These are phyloP conservation scores for Sideroxylon spinosum DNA, from an alignment of 179 eudicot species.

Conservation along the genomic window DNA sequence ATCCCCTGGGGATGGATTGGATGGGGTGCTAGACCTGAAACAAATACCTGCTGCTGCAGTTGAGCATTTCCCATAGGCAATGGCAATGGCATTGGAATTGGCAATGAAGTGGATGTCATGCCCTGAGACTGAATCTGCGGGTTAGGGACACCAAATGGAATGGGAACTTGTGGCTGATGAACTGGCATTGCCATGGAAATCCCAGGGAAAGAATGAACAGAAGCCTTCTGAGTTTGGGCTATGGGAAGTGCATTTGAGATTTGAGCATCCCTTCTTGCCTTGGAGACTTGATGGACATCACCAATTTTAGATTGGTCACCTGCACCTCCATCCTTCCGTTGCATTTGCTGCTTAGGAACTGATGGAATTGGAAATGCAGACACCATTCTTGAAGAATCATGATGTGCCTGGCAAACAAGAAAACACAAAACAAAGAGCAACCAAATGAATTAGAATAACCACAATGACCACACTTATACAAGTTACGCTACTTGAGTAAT, in stretches of 20 bases:
- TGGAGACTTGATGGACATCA: slow-evolving; percentile 35
- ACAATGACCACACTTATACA: background rate
- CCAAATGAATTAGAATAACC: slow-evolving; percentile 1
- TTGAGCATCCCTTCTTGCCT: slow-evolving; percentile 49
- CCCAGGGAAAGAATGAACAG: slow-evolving; percentile 49
- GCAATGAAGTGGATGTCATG: slow-evolving; percentile 43
- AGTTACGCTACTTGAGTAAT: background rate
- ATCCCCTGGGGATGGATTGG: slow-evolving; percentile 68
- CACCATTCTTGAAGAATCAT: slow-evolving; percentile 35
- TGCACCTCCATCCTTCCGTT: slow-evolving; percentile 39
- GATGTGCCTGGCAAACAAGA: slow-evolving; percentile 47
- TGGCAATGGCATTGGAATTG: slow-evolving; percentile 42
- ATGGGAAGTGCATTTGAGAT: slow-evolving; percentile 33
- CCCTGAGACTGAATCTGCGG: slow-evolving; percentile 69
- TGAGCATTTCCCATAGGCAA: slow-evolving; percentile 59
- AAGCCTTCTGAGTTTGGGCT: slow-evolving; percentile 53
- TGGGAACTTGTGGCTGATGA: slow-evolving; percentile 54
- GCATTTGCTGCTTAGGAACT: slow-evolving; percentile 47
- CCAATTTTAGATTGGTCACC: slow-evolving; percentile 33
- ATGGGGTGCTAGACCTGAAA: slow-evolving; percentile 57
- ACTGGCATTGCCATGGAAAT: slow-evolving; percentile 54
- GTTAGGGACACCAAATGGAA: slow-evolving; percentile 63
- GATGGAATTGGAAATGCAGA: slow-evolving; percentile 46
- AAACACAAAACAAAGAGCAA: slow-evolving; percentile 11
- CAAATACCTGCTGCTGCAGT: slow-evolving; percentile 56